These are phyloP conservation scores for Avena eriantha DNA, from an alignment of 176 grass and related monocot genomes.

Conservation along the genomic window DNA sequence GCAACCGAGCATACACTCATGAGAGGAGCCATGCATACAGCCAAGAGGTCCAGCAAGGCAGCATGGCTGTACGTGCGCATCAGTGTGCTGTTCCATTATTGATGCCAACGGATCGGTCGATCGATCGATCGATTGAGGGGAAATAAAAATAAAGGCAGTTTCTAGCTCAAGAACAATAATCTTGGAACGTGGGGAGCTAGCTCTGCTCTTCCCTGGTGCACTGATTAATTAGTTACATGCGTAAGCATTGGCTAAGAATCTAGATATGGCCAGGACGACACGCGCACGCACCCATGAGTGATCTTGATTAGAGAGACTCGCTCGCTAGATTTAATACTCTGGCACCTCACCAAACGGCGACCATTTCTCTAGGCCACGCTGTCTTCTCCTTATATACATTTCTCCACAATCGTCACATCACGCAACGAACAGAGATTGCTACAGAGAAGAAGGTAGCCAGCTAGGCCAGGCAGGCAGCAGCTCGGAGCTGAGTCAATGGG, in stretches of 20 bases:
- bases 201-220: not conserved
- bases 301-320: not conserved
- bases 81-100: conserved; percentile 50
- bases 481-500: conserved; percentile 50
- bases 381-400: conserved; percentile 36
- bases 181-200: conserved; percentile 34
- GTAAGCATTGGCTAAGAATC: conserved; percentile 17
- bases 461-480: not conserved
- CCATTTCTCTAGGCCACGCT: not conserved
- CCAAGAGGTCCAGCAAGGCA: conserved; percentile 50
- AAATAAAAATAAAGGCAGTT: not conserved
- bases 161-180: not conserved
- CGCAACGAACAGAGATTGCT: not conserved
- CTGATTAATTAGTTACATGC: conserved; percentile 30
- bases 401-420: not conserved
- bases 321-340: conserved; percentile 21
- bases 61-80: conserved; percentile 58
- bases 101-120: not conserved
- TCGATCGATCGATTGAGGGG: too few species aligned
- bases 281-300: not conserved
- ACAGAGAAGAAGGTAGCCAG: not conserved
- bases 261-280: conserved; percentile 37
- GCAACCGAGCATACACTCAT: conserved; percentile 33
- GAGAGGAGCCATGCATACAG: conserved; percentile 23
- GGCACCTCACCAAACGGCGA: conserved; percentile 30